A percentile compares a stretch with the other conserved stretches of the same genome.
phyloP scores from a whole-genome alignment of 495 filamentous ascomycete species.

The Umbilicaria muhlenbergii region DNA sequence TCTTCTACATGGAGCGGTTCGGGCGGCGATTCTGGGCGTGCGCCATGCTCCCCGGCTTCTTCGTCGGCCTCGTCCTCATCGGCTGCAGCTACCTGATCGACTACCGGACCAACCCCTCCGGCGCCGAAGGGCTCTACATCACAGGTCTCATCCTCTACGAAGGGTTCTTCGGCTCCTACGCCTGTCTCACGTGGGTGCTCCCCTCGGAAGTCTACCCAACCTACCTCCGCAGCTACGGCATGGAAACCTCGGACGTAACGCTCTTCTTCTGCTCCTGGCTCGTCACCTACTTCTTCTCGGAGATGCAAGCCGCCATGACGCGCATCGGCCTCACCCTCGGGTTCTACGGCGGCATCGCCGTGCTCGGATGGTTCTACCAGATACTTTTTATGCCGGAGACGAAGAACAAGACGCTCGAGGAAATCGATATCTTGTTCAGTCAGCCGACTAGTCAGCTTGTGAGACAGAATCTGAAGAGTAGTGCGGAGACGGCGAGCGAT shows the following conservation, averaged over 20 bases:
- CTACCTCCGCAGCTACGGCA: constrained; percentile 43
- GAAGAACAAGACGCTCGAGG: constrained; percentile 46
- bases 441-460: constrained; percentile 40
- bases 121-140: constrained; percentile 35
- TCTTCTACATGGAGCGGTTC: constrained; percentile 43
- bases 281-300: constrained; percentile 47
- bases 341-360: constrained; percentile 45
- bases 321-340: constrained; percentile 39
- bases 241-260: constrained; percentile 39
- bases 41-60: constrained; percentile 44
- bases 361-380: constrained; percentile 41
- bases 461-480: constrained; percentile 28
- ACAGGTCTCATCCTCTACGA: constrained; percentile 43
- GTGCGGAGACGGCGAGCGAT: constrained; percentile 5
- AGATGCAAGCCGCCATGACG: constrained; percentile 40
- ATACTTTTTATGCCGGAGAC: constrained; percentile 49
- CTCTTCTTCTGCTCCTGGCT: constrained; percentile 46
- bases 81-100: constrained; percentile 36
- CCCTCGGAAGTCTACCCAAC: constrained; percentile 45
- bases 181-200: constrained; percentile 47
- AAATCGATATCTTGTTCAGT: constrained; percentile 42
- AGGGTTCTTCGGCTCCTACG: constrained; percentile 47
- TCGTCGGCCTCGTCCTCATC: constrained; percentile 40
- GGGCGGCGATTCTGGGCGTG: constrained; percentile 48
- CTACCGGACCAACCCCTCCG: constrained; percentile 18